Base-by-base conservation (phyloP, 2,329 filamentous ascomycete genomes). In the Colletotrichum zoysiae region DNA sequence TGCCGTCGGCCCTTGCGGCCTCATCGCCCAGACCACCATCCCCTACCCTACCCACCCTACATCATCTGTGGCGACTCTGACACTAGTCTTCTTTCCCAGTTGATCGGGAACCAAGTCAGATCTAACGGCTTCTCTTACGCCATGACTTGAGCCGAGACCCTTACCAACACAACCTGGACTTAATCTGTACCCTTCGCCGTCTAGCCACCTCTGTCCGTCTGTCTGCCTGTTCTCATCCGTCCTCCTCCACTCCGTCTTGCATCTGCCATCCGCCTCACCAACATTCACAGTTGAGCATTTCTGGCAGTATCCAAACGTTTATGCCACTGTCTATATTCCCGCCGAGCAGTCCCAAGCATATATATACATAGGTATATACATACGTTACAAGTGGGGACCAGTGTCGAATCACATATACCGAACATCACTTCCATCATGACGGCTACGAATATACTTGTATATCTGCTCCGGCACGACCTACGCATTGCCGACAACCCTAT, bases 401-500 rank as follows among this genome's bases (percentile, higher is more conserved):
- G 16, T 8, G 50, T 26, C 14, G 38, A 40, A 26, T 48, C 33
- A 18, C 30, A 3, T 8, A 12, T 5, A 16, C 5, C 33, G 9
- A 16, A 59, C 3, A 1, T 0, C 4, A 20, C 56, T 23, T 40
- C 40, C 67, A 74, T 53, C 51, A 84, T 84, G 82, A 71, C 78
- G 57, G 74, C 77, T 48, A 77, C 76, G 42, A 88, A 86, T 42
- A 84, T 93, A 33, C 82, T 95, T 63, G 84, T 95, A 67, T 95
- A 94, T 77, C 79, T 95, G 30, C 80, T 95, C 46, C 89, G 93
- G 56, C 89, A 91, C 75, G 93, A 95, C 78, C 84, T 95, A 26
- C 91, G 93, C 72, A 84, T 93, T 35, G 85, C 88, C 38, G 93
- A 95, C 80, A 95, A 95, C 77, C 92, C 92, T 0, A 86, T 95